A percentile compares a stretch with the other conserved stretches of the same genome.
These are phyloP conservation scores for Pythium periplocum DNA, from an alignment of 352 stramenopile species.

Conservation along the genomic window DNA sequence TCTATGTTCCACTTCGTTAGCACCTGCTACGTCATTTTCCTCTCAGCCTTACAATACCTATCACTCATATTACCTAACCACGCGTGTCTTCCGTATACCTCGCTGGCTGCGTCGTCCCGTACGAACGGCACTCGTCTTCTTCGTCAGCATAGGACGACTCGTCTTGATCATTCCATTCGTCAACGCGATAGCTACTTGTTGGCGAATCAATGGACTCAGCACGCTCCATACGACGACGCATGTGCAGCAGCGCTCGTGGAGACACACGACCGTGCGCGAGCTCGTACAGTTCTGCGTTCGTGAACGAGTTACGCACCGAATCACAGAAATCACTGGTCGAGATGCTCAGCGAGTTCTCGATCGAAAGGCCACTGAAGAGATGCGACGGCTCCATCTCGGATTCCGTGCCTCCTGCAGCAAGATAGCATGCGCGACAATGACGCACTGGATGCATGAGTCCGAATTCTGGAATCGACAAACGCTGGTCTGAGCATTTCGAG, in stretches of 20 bases:
- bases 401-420: constrained; percentile 54
- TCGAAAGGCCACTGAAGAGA: constrained; percentile 31
- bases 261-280: constrained; percentile 75
- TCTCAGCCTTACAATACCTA: too few relatives aligned
- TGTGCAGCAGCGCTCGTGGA: constrained; percentile 54
- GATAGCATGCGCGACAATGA: constrained; percentile 75
- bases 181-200: constrained; percentile 24
- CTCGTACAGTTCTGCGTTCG: constrained; percentile 78
- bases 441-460: constrained; percentile 71
- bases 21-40: too few relatives aligned
- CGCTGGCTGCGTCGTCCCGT: too few relatives aligned
- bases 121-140: too few relatives aligned
- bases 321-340: constrained; percentile 12
- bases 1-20: too few relatives aligned
- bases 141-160: neutral
- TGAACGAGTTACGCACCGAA: constrained; percentile 26
- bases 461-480: constrained; percentile 77
- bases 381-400: constrained; percentile 64
- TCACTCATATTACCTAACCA: too few relatives aligned
- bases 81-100: too few relatives aligned
- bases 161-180: constrained; percentile 15
- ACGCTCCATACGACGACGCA: constrained; percentile 58
- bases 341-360: neutral
- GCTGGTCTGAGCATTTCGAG: constrained; percentile 73
- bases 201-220: constrained; percentile 77